Evolutionary conservation across 1,284 basidiomycete species (phyloP), one percentile per base, ranked within the genome.

Genomic region (Cryptococcus sp.): DNA sequence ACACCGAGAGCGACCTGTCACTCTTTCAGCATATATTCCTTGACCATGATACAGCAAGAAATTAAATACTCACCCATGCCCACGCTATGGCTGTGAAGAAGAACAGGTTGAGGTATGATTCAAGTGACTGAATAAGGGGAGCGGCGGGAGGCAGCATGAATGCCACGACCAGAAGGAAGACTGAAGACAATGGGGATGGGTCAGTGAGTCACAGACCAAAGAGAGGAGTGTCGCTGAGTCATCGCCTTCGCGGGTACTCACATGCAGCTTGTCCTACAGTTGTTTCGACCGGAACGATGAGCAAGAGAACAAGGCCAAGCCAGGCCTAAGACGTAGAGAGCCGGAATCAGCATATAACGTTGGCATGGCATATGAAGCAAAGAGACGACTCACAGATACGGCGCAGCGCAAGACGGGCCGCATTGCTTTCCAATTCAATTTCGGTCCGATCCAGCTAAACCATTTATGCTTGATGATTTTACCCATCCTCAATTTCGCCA

Each of bases 101-200:
- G 59, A 72, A 73, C 6, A 77, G 61, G 56, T 75, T 75, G 44
- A 68, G 50, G 26, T 72, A 65, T 8, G 70, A 57, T 52, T 79
- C 77, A 26, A 76, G 47, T 17, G 61, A 67, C 55, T 79, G 76
- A 15, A 77, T 61, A 26, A 76, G 65, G 20, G 70, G 70, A 46
- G 66, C 71, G 44, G 41, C 58, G 0, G 75, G 73, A 1, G 77
- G 77, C 13, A 73, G 52, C 58, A 79, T 76, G 57, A 73, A 74
- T 5, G 70, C 66, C 3, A 74, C 68, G 29, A 77, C 64, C 5
- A 77, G 63, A 1, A 68, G 58, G 38, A 77, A 70, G 66, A 76
- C 73, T 75, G 56, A 2, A 0, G 50, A 44, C 55, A 46, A n/a
- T n/a, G 10, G 11, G 22, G 11, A 41, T 6, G 4, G 4, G 5